Base-by-base conservation (phyloP, 257 asterid species). In the Anisodus tanguticus region DNA sequence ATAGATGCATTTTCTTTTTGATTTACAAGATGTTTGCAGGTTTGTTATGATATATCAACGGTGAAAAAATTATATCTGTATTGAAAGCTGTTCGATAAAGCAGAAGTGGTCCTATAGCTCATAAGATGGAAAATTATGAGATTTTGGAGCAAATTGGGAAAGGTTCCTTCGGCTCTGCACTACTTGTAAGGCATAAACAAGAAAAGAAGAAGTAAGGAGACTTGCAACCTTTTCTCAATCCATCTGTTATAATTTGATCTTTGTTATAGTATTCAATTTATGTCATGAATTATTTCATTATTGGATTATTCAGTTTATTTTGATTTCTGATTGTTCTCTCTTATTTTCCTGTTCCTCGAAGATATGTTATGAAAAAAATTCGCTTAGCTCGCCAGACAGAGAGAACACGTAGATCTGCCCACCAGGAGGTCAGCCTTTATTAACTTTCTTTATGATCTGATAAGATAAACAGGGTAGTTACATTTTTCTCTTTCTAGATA, bases 311-410 rank as follows among this genome's bases (percentile, higher is more conserved):
- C 49, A 8, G 57, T 16, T 59, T 64, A 22, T 70, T 60, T 80
- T 71, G 43, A 78, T n/a, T 26, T 85, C 9, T 58, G 71, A 76
- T 39, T 26, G 16, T 43, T 59, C 1, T 9, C 60, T 81, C 10
- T 3, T 54, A 31, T 80, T 86, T 62, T 69, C 80, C 62, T 84
- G 86, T 82, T 76, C 68, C 85, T 81, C 8, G 4, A 87, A 97
- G 99, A 90, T 97, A 97, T 94, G 99, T 97, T 69, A 77, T 97
- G 93, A 97, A 97, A 93, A 97, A 94, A 89, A 97, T 97, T 31
- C 97, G 99, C 76, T 98, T 97, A 79, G 99, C 99, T 78, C 98
- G 99, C 66, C 99, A 97, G 92, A 87, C 98, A 74, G 97, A 95
- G 87, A 92, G 99, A 85, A 97, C 98, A 67, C 98, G 99, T 72